Percentiles rank a stretch among this genome's conserved stretches.
These are phyloP conservation scores for Cryptomeria japonica DNA, from an alignment of 75 land plant genomes.

Conservation along the genomic window DNA sequence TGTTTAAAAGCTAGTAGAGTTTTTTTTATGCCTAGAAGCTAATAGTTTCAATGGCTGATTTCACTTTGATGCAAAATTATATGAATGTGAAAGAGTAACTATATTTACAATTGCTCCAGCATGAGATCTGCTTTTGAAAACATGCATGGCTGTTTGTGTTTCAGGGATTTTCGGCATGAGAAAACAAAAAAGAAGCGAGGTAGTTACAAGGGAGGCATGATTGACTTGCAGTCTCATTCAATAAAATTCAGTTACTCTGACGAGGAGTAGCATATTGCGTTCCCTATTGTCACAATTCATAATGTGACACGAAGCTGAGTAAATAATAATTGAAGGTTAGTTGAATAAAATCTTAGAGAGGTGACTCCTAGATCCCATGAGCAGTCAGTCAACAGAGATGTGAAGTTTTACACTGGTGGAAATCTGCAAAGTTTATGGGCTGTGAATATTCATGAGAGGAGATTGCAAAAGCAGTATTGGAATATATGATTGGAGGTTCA, in stretches of 20 bases:
- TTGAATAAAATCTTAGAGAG: neutral
- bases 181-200: slow-evolving; percentile 99
- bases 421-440: neutral
- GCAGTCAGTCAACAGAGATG: neutral
- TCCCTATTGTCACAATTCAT: neutral
- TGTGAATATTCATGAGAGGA: neutral
- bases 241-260: slow-evolving; percentile 85
- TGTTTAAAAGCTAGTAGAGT: neutral
- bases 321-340: neutral
- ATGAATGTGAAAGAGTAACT: neutral
- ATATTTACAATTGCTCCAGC: neutral
- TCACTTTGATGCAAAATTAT: neutral
- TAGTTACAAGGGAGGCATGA: slow-evolving; percentile 78
- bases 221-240: slow-evolving; percentile 77
- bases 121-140: neutral
- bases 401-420: neutral
- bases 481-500: neutral
- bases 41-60: neutral
- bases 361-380: too few species aligned
- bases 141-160: neutral
- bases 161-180: slow-evolving; percentile 91
- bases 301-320: neutral
- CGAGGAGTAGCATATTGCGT: slow-evolving; percentile 16
- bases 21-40: neutral
- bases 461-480: neutral